Evolutionary conservation across 2,329 filamentous ascomycete species (phyloP).

Genomic region (Sclerotinia borealis): DNA sequence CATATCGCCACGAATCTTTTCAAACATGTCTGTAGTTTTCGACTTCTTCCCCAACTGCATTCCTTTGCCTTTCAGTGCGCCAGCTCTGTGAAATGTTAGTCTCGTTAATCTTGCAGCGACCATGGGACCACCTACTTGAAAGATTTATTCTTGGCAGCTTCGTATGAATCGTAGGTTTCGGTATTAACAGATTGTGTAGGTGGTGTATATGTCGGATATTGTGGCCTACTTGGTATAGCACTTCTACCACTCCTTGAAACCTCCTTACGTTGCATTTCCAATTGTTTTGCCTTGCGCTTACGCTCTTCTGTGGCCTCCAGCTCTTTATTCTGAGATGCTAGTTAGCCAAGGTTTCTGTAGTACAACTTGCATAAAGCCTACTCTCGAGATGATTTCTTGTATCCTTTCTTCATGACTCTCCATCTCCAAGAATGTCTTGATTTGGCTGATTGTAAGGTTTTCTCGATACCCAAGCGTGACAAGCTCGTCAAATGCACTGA

Average conservation of each 20-base stretch:
- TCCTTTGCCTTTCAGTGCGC: slow-evolving; percentile 82
- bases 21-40: slow-evolving; percentile 95
- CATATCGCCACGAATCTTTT: slow-evolving; percentile 86
- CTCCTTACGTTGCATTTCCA: slow-evolving; percentile 98
- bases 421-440: slow-evolving; percentile 99
- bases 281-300: slow-evolving; percentile 96
- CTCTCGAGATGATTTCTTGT: slow-evolving; percentile 91
- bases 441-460: slow-evolving; percentile 92
- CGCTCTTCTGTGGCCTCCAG: slow-evolving; percentile 96
- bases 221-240: slow-evolving; percentile 64
- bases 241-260: slow-evolving; percentile 69
- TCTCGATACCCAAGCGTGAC: slow-evolving; percentile 94
- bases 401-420: slow-evolving; percentile 98
- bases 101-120: slow-evolving; percentile 26
- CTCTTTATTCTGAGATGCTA: slow-evolving; percentile 75
- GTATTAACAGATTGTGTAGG: slow-evolving; percentile 66
- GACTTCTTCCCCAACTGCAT: slow-evolving; percentile 99
- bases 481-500: slow-evolving; percentile 95
- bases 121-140: slow-evolving; percentile 56
- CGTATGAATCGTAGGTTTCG: slow-evolving; percentile 88
- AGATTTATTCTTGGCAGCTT: slow-evolving; percentile 94
- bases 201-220: slow-evolving; percentile 84
- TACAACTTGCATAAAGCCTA: slow-evolving; percentile 38
- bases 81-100: slow-evolving; percentile 36
- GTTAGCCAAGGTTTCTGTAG: neutral